These are phyloP conservation scores for Thelephora ganbajun DNA, from an alignment of 768 basidiomycete species.

Conservation along the genomic window DNA sequence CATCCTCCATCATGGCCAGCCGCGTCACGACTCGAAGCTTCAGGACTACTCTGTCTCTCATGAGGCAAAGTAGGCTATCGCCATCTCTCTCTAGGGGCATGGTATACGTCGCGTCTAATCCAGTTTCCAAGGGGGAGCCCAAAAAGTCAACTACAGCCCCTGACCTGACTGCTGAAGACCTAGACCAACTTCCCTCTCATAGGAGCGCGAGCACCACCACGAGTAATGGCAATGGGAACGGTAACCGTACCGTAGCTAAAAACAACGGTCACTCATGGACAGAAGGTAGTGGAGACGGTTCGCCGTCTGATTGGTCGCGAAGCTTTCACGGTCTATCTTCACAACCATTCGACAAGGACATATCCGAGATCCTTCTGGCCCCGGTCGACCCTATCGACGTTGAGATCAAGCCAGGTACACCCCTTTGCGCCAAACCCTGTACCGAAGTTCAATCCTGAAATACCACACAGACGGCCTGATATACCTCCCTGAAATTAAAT, in stretches of 20 bases:
- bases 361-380: conserved; percentile 56
- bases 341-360: conserved; percentile 65
- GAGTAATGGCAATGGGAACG: not conserved
- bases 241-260: not conserved
- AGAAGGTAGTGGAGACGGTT: not conserved
- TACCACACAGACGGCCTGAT: conserved; percentile 63
- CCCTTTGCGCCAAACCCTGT: not conserved
- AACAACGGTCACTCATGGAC: not conserved
- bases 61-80: no score
- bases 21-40: no score
- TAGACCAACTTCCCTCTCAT: no score
- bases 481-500: conserved; percentile 96
- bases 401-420: conserved; percentile 82
- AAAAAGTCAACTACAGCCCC: no score
- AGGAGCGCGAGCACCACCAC: no score
- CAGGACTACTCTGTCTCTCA: no score
- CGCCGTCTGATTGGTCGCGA: conserved; percentile 73
- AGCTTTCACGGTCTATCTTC: conserved; percentile 73
- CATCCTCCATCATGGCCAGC: no score
- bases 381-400: conserved; percentile 69
- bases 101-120: no score
- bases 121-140: no score
- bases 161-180: no score
- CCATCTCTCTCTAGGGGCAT: no score
- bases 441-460: not conserved